Conservation (phyloP, 371 early-diverging fungal species). For the Fennellomyces sp. region DNA sequence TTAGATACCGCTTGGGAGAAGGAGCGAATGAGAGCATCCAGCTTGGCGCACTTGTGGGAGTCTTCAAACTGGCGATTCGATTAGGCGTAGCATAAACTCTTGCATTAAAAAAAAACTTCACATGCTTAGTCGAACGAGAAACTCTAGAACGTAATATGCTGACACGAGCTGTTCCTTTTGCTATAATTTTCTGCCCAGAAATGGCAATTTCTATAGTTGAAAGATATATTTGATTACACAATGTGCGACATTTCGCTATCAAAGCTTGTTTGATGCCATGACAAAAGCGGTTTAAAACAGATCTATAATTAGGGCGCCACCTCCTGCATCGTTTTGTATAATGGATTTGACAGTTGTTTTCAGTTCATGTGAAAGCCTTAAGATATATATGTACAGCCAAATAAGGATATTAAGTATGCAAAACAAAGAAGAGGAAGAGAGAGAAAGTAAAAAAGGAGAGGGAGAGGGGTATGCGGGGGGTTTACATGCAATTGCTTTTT, state of each 20-base stretch:
- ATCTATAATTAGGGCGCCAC: too few species aligned
- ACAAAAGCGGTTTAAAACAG: too few species aligned
- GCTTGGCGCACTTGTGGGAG: constrained; percentile 77
- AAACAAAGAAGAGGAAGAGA: not conserved
- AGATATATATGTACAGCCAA: constrained; percentile 5
- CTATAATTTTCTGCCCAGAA: too few species aligned
- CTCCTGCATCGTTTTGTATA: too few species aligned
- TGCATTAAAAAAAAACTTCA: not conserved
- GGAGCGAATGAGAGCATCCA: constrained; percentile 88
- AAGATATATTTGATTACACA: too few species aligned
- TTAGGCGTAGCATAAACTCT: constrained; percentile 7
- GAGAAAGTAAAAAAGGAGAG: not conserved
- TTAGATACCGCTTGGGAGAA: constrained; percentile 73
- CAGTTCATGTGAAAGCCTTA: not conserved
- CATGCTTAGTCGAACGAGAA: too few species aligned
- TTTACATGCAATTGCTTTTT: not conserved
- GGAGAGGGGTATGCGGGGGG: not conserved
- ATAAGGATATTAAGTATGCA: constrained; percentile 5
- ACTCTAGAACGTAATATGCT: too few species aligned
- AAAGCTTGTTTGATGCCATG: too few species aligned
- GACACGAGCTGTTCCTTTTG: too few species aligned
- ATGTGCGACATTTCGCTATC: too few species aligned
- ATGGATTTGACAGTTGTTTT: too few species aligned
- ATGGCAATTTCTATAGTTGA: too few species aligned
- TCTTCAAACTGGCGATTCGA: constrained; percentile 65